Base-by-base conservation (phyloP, 2,329 filamentous ascomycete genomes). In the Aspergillus sp. region DNA sequence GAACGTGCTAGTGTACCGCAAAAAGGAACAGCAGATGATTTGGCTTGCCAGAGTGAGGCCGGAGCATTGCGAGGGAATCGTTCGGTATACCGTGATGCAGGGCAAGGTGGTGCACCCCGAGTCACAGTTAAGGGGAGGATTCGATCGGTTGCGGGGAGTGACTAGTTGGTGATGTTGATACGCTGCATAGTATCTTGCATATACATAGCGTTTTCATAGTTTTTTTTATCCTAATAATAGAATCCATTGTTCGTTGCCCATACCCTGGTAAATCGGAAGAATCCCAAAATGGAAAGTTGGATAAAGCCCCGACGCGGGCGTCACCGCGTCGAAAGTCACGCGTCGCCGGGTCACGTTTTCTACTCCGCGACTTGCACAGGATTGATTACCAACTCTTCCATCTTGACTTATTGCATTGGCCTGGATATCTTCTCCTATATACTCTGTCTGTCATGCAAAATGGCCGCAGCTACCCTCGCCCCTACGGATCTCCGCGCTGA, bases 31-130 rank as follows among this genome's bases (percentile, higher is more conserved):
- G 50, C 66, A 68, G 50, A 66, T 68, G 65, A 91, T 95, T 56
- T 95, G 90, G 90, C 75, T 95, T 38, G 90, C 87, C n/a, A 75
- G 90, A 44, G 81, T 95, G n/a, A 72, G 74, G 59, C 90, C 90
- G 0, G 84, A 90, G 69, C 88, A 95, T 65, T 93, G 88, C 57
- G 88, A 95, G 74, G 93, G 90, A 38, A 79, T 96, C 51, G 82
- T 96, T 19, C 80, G 83, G 60, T 94, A 87, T 64, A 96, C 90
- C 0, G 76, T 96, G 3, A 65, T 95, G 58, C 83, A 91, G 69
- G 91, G 91, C 7, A 95, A 95, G 71, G 82, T 95, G 17, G 84
- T 96, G 44, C 90, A 94, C 74, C 87, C 88, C 0, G 86, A 86
- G 62, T 79, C 77, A 38, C 88, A 95, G 73, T 69, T 96, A 53